A percentile compares a stretch with the other conserved stretches of the same genome.
phyloP scores from a whole-genome alignment of 106 monocot species.

The Hemerocallis citrina region DNA sequence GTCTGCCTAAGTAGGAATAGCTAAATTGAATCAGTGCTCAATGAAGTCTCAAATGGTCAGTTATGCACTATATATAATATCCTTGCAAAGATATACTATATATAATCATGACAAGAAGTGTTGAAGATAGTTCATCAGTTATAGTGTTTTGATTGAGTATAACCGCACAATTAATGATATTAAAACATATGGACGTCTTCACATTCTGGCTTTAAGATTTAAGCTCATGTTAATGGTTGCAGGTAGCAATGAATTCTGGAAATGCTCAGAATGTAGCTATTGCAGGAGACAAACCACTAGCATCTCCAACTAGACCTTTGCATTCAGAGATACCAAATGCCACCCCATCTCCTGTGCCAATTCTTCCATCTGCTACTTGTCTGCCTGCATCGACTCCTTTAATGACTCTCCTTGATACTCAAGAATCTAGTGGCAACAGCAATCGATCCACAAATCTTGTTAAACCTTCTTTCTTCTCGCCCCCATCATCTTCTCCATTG shows the following conservation, averaged over 20 bases:
- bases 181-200: too few relatives aligned
- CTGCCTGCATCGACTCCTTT: conserved; percentile 24
- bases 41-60: too few relatives aligned
- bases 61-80: too few relatives aligned
- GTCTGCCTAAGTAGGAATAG: too few relatives aligned
- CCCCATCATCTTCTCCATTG: conserved; percentile 35
- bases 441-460: conserved; percentile 38
- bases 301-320: conserved; percentile 17
- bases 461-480: conserved; percentile 68
- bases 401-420: conserved; percentile 21
- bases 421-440: conserved; percentile 21
- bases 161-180: too few relatives aligned
- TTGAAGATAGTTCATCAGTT: too few relatives aligned
- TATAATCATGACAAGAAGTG: too few relatives aligned
- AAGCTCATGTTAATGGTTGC: too few relatives aligned
- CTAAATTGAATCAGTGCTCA: too few relatives aligned
- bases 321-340: conserved; percentile 22
- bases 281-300: conserved; percentile 19
- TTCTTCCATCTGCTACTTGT: conserved; percentile 21
- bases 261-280: conserved; percentile 19
- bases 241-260: conserved; percentile 45
- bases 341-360: conserved; percentile 20
- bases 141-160: too few relatives aligned
- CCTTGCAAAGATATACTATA: too few relatives aligned
- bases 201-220: too few relatives aligned